Evolutionary conservation across 768 basidiomycete species (phyloP).

Genomic region (Leccinum broughii): DNA sequence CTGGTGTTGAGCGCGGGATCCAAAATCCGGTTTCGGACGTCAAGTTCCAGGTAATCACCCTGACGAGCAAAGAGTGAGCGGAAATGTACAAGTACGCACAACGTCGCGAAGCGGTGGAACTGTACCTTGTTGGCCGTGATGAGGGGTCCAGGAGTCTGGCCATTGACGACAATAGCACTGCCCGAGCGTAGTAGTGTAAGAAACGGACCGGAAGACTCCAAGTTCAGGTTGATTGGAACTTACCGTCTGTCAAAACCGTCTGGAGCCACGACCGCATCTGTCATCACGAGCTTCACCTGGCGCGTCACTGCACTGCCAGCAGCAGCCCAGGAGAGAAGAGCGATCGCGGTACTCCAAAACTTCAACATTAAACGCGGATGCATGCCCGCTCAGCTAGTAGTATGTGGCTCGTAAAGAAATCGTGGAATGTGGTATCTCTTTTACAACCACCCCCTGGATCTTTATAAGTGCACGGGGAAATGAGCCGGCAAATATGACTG

Average conservation of each 20-base stretch:
- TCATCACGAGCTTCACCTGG: conserved; percentile 32
- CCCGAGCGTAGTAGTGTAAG: conserved; percentile 15
- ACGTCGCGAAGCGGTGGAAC: neutral
- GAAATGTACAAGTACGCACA: neutral
- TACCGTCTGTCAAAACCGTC: conserved; percentile 42
- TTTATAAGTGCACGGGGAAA: neutral
- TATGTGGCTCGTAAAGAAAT: neutral
- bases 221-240: neutral
- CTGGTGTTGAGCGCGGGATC: conserved; percentile 40
- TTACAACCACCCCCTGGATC: neutral
- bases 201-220: neutral
- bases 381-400: conserved; percentile 11
- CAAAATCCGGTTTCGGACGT: conserved; percentile 40
- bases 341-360: neutral
- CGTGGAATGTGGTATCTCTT: neutral
- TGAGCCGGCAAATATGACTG: neutral
- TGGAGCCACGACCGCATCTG: conserved; percentile 40
- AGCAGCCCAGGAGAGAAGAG: conserved; percentile 9
- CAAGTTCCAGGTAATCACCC: conserved; percentile 43
- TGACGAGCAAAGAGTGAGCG: conserved; percentile 13
- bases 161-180: conserved; percentile 43
- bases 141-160: conserved; percentile 40
- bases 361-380: conserved; percentile 6
- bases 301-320: conserved; percentile 9
- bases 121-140: conserved; percentile 42